phyloP scores from a whole-genome alignment of 345 rosid genomes.

The Brassica napus region Da-Ae NC_063447.1:29456001-29456500 shows the following conservation, averaged over 20 bases:
- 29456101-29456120: not conserved
- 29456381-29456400: not conserved
- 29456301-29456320: not conserved
- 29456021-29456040: not conserved
- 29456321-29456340: not conserved
- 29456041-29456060: not conserved
- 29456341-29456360: not conserved
- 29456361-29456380: not conserved
- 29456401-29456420: not conserved
- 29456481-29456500: too few relatives aligned
- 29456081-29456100: not conserved
- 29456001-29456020: not conserved
- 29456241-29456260: not conserved
- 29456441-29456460: too few relatives aligned
- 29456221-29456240: not conserved
- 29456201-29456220: not conserved
- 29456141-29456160: not conserved
- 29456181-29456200: not conserved
- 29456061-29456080: not conserved
- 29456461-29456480: too few relatives aligned
- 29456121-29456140: not conserved
- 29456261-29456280: not conserved
- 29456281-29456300: not conserved
- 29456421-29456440: too few relatives aligned
- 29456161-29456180: not conserved